Evolutionary conservation across 805 yeast genomes (phyloP).

Genomic region (Suhomyces sp.): DNA sequence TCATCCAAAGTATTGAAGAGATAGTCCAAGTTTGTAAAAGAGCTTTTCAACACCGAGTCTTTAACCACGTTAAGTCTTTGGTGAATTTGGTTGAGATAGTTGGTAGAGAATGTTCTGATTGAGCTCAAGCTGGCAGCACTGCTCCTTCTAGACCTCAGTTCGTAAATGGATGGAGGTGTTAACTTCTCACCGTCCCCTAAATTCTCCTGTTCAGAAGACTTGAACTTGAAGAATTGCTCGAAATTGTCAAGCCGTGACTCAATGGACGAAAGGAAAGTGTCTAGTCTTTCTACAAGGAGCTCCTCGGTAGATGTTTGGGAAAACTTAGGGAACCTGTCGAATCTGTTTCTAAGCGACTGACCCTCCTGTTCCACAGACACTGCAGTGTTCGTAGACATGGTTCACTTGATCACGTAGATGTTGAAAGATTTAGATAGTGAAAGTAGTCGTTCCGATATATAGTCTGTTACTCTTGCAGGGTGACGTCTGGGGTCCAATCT

Average conservation of each 20-base stretch:
- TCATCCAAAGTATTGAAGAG: constrained; percentile 40
- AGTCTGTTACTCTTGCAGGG: neutral
- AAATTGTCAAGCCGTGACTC: constrained; percentile 39
- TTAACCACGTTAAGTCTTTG: constrained; percentile 35
- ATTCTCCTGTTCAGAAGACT: constrained; percentile 13
- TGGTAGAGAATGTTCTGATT: constrained; percentile 30
- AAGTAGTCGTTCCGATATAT: neutral
- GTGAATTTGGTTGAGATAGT: constrained; percentile 32
- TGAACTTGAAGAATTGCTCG: constrained; percentile 37
- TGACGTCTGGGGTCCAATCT: neutral
- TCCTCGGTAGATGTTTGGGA: constrained; percentile 29
- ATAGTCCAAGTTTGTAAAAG: constrained; percentile 38
- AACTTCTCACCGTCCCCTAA: constrained; percentile 1
- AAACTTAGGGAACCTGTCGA: neutral
- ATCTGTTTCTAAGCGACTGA: constrained; percentile 10
- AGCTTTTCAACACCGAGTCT: constrained; percentile 34
- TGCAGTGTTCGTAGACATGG: neutral
- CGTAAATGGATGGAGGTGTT: neutral
- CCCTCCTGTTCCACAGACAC: neutral
- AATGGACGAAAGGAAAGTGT: constrained; percentile 40
- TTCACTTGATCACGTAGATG: neutral
- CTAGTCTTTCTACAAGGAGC: constrained; percentile 38
- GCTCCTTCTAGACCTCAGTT: constrained; percentile 20
- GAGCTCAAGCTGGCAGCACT: constrained; percentile 29
- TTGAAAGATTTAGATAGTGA: neutral